phyloP scores from a whole-genome alignment of 768 basidiomycete genomes.

The Cystobasidium ongulense region DNA sequence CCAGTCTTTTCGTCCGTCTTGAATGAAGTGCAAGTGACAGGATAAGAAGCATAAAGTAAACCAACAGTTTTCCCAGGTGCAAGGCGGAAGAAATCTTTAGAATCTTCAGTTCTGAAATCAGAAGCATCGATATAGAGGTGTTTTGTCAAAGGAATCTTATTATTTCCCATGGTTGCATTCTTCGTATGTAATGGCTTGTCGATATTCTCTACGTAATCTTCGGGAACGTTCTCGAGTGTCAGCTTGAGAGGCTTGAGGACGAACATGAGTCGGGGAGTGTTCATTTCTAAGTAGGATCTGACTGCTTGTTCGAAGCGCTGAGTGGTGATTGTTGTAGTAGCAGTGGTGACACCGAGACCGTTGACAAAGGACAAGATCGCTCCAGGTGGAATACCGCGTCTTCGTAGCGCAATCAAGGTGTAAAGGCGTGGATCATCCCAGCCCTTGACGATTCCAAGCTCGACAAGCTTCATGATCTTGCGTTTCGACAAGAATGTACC shows the following conservation, averaged over 20 bases:
- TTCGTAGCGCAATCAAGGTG: constrained; percentile 87
- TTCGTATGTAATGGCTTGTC: constrained; percentile 93
- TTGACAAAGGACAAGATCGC: constrained; percentile 89
- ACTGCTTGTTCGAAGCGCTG: constrained; percentile 82
- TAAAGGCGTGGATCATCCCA: constrained; percentile 98
- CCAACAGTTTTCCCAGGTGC: constrained; percentile 97
- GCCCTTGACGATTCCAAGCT: constrained; percentile 69
- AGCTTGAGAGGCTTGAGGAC: constrained; percentile 83
- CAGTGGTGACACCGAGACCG: constrained; percentile 84
- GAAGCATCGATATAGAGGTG: constrained; percentile 84
- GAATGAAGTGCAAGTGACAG: constrained; percentile 87
- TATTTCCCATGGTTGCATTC: constrained; percentile 73
- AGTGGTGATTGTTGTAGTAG: constrained; percentile 71
- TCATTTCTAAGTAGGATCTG: constrained; percentile 77
- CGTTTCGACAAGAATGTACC: constrained; percentile 96
- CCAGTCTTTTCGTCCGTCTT: constrained; percentile 65
- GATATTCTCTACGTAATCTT: constrained; percentile 71
- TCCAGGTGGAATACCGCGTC: constrained; percentile 92
- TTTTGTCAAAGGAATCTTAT: constrained; percentile 73
- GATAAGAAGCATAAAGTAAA: constrained; percentile 81
- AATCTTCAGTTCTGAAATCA: constrained; percentile 81
- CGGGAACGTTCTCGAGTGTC: constrained; percentile 78
- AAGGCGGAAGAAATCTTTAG: constrained; percentile 90
- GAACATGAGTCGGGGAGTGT: constrained; percentile 81
- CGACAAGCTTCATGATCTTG: constrained; percentile 80